Evolutionary conservation across 2,329 filamentous ascomycete genomes (phyloP).

Genomic region (Endoconidiophora polonica): DNA sequence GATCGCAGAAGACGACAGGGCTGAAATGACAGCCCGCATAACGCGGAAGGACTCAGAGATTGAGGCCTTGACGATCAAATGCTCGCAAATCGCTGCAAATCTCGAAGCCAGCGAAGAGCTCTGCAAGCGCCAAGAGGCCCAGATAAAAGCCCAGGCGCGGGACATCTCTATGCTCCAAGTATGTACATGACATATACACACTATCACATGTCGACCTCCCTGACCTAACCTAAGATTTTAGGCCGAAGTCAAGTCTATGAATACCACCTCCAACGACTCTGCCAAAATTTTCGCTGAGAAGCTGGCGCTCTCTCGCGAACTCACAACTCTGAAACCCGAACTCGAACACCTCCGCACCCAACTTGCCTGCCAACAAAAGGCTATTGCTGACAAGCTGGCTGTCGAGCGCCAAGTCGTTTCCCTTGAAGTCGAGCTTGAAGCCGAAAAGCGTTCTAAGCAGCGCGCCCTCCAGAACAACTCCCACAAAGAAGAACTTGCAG

Average conservation of each 20-base stretch:
- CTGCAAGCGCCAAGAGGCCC: constrained; percentile 28
- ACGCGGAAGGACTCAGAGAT: constrained; percentile 42
- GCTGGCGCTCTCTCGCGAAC: constrained; percentile 33
- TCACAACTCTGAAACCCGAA: constrained; percentile 37
- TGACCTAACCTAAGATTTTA: constrained; percentile 20
- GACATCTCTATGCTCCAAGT: constrained; percentile 34
- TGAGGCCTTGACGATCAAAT: constrained; percentile 26
- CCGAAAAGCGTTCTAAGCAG: constrained; percentile 39
- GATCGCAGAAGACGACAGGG: constrained; percentile 59
- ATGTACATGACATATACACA: constrained; percentile 8
- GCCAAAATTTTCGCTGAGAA: constrained; percentile 49
- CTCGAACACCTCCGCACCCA: constrained; percentile 39
- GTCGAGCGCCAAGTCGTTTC: constrained; percentile 63
- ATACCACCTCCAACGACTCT: constrained; percentile 49
- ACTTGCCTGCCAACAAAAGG: constrained; percentile 42
- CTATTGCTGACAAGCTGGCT: constrained; percentile 63
- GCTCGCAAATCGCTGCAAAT: constrained; percentile 25
- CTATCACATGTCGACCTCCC: neutral
- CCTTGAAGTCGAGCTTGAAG: constrained; percentile 66
- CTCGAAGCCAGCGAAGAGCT: constrained; percentile 28
- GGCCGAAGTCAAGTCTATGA: constrained; percentile 56
- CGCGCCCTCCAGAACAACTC: constrained; percentile 18
- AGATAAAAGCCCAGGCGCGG: constrained; percentile 31
- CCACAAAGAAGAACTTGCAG: constrained; percentile 26
- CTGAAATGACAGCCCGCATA: constrained; percentile 47